Percentiles rank a stretch among this genome's conserved stretches.
Evolutionary conservation across 345 rosid genomes (phyloP).

Genomic region (Litchi chinensis): DNA sequence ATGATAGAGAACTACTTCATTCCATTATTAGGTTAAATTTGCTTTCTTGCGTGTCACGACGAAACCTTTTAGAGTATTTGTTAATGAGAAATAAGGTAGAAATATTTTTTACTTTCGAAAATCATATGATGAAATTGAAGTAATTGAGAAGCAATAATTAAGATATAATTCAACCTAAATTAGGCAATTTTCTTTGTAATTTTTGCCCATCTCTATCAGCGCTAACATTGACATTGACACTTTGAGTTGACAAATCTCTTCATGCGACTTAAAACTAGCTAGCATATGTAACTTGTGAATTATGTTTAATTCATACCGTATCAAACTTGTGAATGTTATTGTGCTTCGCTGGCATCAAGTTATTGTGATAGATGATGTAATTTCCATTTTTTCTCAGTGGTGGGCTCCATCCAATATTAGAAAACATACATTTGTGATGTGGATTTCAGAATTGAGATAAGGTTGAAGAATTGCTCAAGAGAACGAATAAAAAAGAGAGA

Average conservation of each 20-base stretch:
- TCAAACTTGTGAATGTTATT: constrained; percentile 8
- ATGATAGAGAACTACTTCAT: not conserved
- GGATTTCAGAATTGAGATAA: constrained; percentile 15
- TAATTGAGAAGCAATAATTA: not conserved
- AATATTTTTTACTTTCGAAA: not conserved
- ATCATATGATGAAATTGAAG: not conserved
- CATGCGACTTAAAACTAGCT: not conserved
- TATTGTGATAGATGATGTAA: constrained; percentile 17
- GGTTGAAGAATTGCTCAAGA: not conserved
- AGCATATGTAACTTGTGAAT: not conserved
- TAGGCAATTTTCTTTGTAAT: not conserved
- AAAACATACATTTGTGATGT: not conserved
- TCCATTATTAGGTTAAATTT: not conserved
- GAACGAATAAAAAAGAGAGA: not conserved
- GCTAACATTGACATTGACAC: not conserved
- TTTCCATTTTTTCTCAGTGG: not conserved
- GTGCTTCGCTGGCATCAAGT: not conserved
- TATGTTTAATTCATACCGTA: constrained; percentile 16
- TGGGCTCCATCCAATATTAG: constrained; percentile 12
- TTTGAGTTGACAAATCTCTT: not conserved
- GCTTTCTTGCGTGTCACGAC: constrained; percentile 7
- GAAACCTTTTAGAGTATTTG: not conserved
- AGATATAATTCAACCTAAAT: not conserved
- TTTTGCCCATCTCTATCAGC: not conserved
- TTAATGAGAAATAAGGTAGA: too few relatives aligned